Evolutionary conservation across 2,329 filamentous ascomycete genomes (phyloP).

Genomic region (Pseudocercospora fuligena): DNA sequence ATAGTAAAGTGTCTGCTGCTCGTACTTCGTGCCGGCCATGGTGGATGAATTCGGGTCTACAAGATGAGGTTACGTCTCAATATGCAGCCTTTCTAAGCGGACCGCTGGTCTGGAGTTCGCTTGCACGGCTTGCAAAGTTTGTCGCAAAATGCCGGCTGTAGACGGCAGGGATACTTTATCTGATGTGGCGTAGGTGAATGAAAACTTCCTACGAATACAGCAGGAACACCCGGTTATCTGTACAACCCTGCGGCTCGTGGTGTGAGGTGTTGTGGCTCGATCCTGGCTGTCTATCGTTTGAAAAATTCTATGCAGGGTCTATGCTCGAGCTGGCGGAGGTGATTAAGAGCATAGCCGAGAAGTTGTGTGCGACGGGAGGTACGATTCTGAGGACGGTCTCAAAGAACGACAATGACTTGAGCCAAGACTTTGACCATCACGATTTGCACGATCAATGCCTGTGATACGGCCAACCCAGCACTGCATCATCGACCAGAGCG

Average conservation of each 20-base stretch:
- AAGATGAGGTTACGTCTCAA: not conserved
- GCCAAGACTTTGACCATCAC: not conserved
- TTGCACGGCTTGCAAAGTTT: slow-evolving; percentile 9
- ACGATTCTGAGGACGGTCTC: not conserved
- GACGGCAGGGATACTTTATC: slow-evolving; percentile 1
- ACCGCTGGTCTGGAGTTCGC: not conserved
- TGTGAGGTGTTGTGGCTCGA: slow-evolving; percentile 20
- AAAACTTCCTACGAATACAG: slow-evolving; percentile 10
- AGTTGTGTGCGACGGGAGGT: not conserved
- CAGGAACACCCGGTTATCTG: slow-evolving; percentile 22
- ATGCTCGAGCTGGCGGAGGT: slow-evolving; percentile 13
- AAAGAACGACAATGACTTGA: too few relatives aligned
- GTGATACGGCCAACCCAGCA: not conserved
- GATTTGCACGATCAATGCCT: not conserved
- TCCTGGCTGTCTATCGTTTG: slow-evolving; percentile 5
- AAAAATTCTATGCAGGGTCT: slow-evolving; percentile 20
- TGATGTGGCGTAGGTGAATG: slow-evolving; percentile 10
- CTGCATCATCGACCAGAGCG: not conserved
- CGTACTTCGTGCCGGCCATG: slow-evolving; percentile 32
- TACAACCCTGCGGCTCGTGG: slow-evolving; percentile 10
- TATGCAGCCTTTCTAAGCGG: slow-evolving; percentile 4
- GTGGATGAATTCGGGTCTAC: slow-evolving; percentile 5
- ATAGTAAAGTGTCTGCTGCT: slow-evolving; percentile 66
- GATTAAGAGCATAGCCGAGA: not conserved
- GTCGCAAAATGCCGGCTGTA: not conserved